Conservation (phyloP, 768 basidiomycete genomes). For the Lactarius trivialis region DNA sequence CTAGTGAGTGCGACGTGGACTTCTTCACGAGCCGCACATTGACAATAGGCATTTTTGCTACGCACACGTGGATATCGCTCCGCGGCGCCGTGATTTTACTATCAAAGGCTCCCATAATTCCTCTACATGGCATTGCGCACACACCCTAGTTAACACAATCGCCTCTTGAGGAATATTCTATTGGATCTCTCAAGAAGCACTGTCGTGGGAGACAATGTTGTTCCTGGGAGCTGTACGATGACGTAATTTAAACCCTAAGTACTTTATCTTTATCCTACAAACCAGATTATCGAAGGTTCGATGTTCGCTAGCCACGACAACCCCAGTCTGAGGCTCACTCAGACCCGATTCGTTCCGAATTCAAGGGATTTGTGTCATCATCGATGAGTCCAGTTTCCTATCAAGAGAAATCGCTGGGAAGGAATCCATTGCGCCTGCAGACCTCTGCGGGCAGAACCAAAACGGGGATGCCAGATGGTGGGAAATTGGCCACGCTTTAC, state of each 20-base stretch:
- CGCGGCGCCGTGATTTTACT: background rate
- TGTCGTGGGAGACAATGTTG: background rate
- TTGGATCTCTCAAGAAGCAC: background rate
- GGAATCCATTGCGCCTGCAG: background rate
- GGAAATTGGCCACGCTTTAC: background rate
- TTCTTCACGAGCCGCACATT: background rate
- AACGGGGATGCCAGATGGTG: background rate
- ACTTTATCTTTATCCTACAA: background rate
- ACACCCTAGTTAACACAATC: background rate
- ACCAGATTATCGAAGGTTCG: too few relatives aligned
- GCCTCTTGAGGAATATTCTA: background rate
- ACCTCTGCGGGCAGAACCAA: background rate
- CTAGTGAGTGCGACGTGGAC: background rate
- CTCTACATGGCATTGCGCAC: background rate
- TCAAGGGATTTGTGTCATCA: background rate
- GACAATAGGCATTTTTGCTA: background rate
- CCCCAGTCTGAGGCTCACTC: background rate
- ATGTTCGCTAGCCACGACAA: too few relatives aligned
- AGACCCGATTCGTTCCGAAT: background rate
- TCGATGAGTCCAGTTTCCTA: background rate
- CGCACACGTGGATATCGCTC: background rate
- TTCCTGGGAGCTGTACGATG: background rate
- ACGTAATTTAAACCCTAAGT: background rate
- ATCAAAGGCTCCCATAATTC: background rate
- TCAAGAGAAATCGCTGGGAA: background rate